A percentile compares a stretch with the other conserved stretches of the same genome.
Conservation (phyloP, 2,329 filamentous ascomycete genomes). For the Trichoderma brevicompactum region DNA sequence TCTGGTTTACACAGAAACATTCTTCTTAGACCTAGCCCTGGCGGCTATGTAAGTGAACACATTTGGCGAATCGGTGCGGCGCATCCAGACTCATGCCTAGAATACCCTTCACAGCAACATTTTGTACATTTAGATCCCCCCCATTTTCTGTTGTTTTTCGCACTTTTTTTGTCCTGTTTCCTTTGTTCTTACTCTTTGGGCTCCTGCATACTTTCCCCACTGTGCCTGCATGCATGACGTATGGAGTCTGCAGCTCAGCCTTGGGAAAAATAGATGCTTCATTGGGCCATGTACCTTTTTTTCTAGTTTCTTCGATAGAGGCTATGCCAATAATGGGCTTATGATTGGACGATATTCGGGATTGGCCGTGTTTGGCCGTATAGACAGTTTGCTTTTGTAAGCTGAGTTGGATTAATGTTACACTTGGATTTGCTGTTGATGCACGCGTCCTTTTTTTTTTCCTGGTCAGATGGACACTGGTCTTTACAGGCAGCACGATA, state of each 20-base stretch:
- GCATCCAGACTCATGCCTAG: neutral
- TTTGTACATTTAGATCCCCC: conserved; percentile 4
- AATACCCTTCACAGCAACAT: conserved; percentile 16
- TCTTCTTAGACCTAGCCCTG: neutral
- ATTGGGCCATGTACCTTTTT: neutral
- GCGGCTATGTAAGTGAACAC: conserved; percentile 14
- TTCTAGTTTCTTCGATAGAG: neutral
- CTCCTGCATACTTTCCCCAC: too few relatives aligned
- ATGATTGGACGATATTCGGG: conserved; percentile 16
- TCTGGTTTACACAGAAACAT: neutral
- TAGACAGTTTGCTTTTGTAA: conserved; percentile 4
- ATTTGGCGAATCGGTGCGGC: neutral
- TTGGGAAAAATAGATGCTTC: too few relatives aligned
- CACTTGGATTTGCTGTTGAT: conserved; percentile 4
- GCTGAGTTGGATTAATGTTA: conserved; percentile 2
- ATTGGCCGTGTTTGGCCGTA: neutral
- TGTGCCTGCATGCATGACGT: too few relatives aligned
- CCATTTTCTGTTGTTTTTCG: too few relatives aligned
- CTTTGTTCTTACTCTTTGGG: neutral
- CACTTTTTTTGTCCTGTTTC: neutral
- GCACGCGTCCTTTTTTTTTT: neutral
- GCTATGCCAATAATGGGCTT: conserved; percentile 19
- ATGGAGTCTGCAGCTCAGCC: too few relatives aligned
- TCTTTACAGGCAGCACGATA: neutral
- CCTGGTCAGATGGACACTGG: neutral